Evolutionary conservation across 148 eudicot genomes (phyloP), one percentile per base, ranked within the genome.

Genomic region (Oxyria digyna): DNA sequence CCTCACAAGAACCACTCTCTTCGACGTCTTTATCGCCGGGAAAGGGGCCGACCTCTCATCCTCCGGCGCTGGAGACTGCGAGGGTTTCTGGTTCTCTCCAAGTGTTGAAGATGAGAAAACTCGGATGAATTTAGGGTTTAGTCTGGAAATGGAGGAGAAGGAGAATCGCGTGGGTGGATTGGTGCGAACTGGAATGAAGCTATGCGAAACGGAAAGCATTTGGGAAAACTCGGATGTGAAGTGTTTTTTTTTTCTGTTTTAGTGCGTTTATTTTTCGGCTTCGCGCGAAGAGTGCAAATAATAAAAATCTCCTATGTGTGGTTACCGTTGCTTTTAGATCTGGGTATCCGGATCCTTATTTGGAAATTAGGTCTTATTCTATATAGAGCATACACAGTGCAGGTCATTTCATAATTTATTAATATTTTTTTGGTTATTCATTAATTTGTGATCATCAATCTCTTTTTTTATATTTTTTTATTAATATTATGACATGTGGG

Each of bases 1-100:
- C 82, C 98, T 79, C 64, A 93, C 98, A 45, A 93, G 69, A 37
- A 93, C 91, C 70, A 93, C 95, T 71, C 98, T 85, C 84, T 93
- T 93, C 70, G 88, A 80, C 69, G 69, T 79, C 80, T 67, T 82
- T 6, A 89, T 81, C 62, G 83, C 69, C 68, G 92, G 91, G 62
- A 88, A 81, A 6, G 66, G 74, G 20, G 0, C 57, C 55, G 71
- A 20, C 5, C 69, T 38, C 29, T 40, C 26, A 0, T 69, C 74
- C 45, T 13, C 59, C n/a, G 48, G 70, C 26, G 41, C 46, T 32
- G 74, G 23, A 27, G 38, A 32, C 6, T 13, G 54, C 17, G 13
- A 18, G 26, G 68, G 23, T 26, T 62, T 69, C 26, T 55, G 67
- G 3, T 68, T 29, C 32, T 59, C 74, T 38, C 31, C 20, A 55